Evolutionary conservation across 805 yeast species (phyloP).

Genomic region (Yarrowia bubula): DNA sequence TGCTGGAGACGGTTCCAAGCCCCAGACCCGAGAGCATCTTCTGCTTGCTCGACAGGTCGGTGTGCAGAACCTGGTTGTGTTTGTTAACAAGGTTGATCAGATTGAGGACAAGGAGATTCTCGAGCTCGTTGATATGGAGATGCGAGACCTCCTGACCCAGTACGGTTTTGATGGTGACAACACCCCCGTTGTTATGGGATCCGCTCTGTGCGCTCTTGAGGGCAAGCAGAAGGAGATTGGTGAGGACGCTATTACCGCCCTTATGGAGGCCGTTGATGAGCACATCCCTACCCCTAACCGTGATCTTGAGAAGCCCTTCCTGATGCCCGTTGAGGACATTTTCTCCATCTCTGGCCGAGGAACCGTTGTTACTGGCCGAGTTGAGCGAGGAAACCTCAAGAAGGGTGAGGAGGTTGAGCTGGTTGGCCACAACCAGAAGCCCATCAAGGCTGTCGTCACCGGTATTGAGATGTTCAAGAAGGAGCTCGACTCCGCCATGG

Average conservation of each 20-base stretch:
- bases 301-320: constrained; percentile 93
- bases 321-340: constrained; percentile 96
- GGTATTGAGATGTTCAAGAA: constrained; percentile 99
- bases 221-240: constrained; percentile 88
- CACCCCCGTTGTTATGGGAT: constrained; percentile 97
- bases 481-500: constrained; percentile 95
- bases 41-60: constrained; percentile 99
- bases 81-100: constrained; percentile 96
- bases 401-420: constrained; percentile 98
- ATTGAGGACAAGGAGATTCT: constrained; percentile 98
- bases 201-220: constrained; percentile 96
- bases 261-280: constrained; percentile 89
- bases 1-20: constrained; percentile 99
- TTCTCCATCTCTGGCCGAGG: constrained; percentile 99
- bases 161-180: constrained; percentile 98
- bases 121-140: constrained; percentile 99
- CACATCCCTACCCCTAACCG: constrained; percentile 95
- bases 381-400: constrained; percentile 95
- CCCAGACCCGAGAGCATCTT: constrained; percentile 98
- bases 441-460: constrained; percentile 90
- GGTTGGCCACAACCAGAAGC: constrained; percentile 85
- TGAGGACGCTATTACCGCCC: constrained; percentile 72
- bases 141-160: constrained; percentile 88
- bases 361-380: constrained; percentile 98
- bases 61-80: constrained; percentile 95